Base-by-base conservation (phyloP, 2,329 filamentous ascomycete genomes). In the Phaeosphaeriaceae sp. region DNA sequence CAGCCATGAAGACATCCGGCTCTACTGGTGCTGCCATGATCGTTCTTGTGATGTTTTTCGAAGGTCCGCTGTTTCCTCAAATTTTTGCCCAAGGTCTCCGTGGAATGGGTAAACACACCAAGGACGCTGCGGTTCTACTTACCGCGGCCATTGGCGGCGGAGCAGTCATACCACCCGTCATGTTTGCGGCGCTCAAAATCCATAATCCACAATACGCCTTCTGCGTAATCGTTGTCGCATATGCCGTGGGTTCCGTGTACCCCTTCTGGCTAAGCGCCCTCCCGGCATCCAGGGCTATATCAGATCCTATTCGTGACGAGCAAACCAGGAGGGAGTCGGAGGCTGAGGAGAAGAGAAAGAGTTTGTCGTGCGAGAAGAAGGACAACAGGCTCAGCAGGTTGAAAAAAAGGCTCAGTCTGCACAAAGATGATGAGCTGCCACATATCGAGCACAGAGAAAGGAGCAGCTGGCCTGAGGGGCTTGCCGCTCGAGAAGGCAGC, bases 41-140 rank as follows among this genome's bases (percentile, higher is more conserved):
- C 15, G 76, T 86, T 54, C 75, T 88, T 62, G 67, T 85, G 49
- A 87, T 84, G 69, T 83, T 88, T 62, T 87, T 88, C 64, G 85
- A 89, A 74, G 86, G 85, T 10, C 86, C 87, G 3, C 77, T 85
- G 2, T 89, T 88, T 74, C 81, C 83, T 43, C 82, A 86, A 50
- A 84, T 88, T 55, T 89, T 85, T 63, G 85, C 84, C 13, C 84
- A 86, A 60, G 78, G 80, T 2, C 78, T 89, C 10, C 85, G 86
- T 22, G 87, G 87, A 9, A 80, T 87, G 63, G 86, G 85, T 6
- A 78, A 74, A 15, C 82, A 86, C 67, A 88, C 86, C 17, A 88
- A 88, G 66, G 80, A 84, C 30, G 87, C 83, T 7, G 80, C 83
- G 7, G 81, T 83, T 0, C 64, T 86, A 2, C 72, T 89, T 47